Evolutionary conservation across 78 protist species (phyloP).

Genomic region (Dictyostelium firmibasis): DNA sequence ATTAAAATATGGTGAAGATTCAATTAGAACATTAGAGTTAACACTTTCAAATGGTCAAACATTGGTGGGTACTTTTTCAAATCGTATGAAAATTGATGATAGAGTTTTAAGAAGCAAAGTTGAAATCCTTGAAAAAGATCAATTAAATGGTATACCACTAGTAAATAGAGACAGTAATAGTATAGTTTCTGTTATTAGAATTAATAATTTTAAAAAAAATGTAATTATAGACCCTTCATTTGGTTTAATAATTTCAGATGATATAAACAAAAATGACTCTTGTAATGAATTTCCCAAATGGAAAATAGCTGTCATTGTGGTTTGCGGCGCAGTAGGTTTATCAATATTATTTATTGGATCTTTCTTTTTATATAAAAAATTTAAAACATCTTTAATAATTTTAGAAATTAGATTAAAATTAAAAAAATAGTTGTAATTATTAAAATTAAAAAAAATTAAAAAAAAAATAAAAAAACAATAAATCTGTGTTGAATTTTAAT

Average conservation of each 20-base stretch:
- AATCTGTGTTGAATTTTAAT: no score
- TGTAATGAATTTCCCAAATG: conserved; percentile 20
- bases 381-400: not conserved
- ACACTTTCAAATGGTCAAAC: not conserved
- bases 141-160: not conserved
- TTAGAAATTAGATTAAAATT: not conserved
- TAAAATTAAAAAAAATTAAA: not conserved
- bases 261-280: not conserved
- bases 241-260: not conserved
- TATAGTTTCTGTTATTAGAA: not conserved
- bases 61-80: conserved; percentile 27
- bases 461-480: not conserved
- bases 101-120: not conserved
- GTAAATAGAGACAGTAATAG: no score
- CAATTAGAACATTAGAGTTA: not conserved
- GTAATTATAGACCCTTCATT: conserved; percentile 30
- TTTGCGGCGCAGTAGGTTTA: conserved; percentile 15
- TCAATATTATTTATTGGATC: not conserved
- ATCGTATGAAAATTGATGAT: conserved; percentile 31
- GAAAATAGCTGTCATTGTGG: conserved; percentile 41
- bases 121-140: not conserved
- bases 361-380: not conserved
- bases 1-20: not conserved
- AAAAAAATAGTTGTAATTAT: not conserved
- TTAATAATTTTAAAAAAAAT: not conserved